Percentiles rank a stretch among this genome's conserved stretches.
These are phyloP conservation scores for Ophiostoma novo-ulmi DNA, from an alignment of 2,329 filamentous ascomycete species.

Conservation along the genomic window DNA sequence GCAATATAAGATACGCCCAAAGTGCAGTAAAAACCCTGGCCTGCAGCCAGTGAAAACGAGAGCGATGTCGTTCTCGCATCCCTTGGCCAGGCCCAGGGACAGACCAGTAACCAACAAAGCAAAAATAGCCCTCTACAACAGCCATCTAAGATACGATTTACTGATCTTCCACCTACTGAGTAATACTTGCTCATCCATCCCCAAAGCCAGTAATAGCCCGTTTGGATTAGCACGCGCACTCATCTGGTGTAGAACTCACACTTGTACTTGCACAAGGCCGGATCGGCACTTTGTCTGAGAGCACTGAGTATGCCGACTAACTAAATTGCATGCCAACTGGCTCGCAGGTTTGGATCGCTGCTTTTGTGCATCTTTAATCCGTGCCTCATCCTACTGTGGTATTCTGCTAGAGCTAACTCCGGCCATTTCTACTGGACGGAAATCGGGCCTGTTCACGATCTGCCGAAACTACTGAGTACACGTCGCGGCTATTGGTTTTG, in stretches of 20 bases:
- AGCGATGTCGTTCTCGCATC: slow-evolving; percentile 3
- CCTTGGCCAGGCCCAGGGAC: too few species aligned
- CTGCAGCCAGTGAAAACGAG: background rate
- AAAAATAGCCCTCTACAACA: too few species aligned
- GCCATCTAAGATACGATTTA: too few species aligned
- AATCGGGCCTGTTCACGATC: background rate
- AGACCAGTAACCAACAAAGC: too few species aligned
- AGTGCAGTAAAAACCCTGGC: background rate
- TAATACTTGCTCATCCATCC: too few species aligned
- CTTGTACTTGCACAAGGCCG: background rate
- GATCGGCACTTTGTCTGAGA: background rate
- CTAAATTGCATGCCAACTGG: background rate
- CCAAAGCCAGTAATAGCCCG: too few species aligned
- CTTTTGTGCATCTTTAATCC: background rate
- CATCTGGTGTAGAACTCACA: too few species aligned
- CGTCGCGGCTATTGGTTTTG: background rate
- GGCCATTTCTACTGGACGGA: background rate
- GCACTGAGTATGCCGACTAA: background rate
- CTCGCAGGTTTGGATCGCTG: too few species aligned
- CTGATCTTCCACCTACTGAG: background rate
- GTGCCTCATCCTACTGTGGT: background rate
- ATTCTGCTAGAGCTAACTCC: background rate
- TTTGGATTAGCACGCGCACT: too few species aligned
- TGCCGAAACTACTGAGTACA: background rate
- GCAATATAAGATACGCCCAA: too few species aligned